A percentile compares a stretch with the other conserved stretches of the same genome.
Conservation (phyloP, 2,329 filamentous ascomycete species). For the Penicillium sp. region DNA sequence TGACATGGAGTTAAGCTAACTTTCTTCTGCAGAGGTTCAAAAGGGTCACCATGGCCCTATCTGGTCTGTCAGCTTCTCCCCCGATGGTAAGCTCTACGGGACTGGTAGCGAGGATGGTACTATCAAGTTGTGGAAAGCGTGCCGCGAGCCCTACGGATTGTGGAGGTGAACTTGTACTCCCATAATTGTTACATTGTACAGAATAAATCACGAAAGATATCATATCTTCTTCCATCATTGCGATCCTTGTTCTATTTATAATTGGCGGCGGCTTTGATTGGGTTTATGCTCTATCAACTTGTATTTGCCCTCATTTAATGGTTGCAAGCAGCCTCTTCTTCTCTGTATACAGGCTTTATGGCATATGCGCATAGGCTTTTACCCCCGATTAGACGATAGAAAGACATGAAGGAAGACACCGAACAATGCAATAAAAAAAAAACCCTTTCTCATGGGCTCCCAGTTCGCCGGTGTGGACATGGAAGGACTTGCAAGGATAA, state of each 20-base stretch:
- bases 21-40: conserved; percentile 65
- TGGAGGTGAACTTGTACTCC: conserved; percentile 50
- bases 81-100: conserved; percentile 92
- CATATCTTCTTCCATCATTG: neutral
- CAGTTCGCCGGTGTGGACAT: neutral
- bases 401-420: neutral
- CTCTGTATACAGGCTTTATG: neutral
- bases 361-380: neutral
- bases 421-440: neutral
- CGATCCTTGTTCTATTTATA: neutral
- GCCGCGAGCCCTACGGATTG: conserved; percentile 61
- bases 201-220: neutral
- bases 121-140: conserved; percentile 83
- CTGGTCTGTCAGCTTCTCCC: conserved; percentile 92
- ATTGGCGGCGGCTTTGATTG: neutral
- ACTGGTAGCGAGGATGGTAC: conserved; percentile 97
- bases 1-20: conserved; percentile 4
- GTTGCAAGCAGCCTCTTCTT: neutral
- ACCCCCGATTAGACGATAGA: neutral
- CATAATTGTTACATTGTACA: conserved; percentile 3
- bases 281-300: neutral
- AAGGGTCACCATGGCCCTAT: conserved; percentile 97
- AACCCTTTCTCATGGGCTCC: neutral
- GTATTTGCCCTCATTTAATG: neutral
- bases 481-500: neutral